A percentile compares a stretch with the other conserved stretches of the same genome.
Conservation (phyloP, 257 asterid species). For the Nicotiana attenuata region DNA sequence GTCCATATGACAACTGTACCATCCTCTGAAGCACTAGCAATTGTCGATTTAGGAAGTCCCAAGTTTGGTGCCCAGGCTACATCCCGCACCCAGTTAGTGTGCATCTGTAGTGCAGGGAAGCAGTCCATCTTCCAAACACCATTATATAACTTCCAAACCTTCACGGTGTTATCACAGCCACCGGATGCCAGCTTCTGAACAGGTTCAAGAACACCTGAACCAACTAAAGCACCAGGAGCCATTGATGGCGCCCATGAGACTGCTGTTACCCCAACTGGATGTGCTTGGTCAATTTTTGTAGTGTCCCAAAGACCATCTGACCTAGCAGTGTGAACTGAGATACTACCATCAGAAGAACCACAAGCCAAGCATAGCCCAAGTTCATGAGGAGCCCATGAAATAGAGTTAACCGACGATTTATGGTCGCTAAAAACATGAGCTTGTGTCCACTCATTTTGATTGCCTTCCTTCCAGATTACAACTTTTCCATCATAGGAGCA, state of each 20-base stretch:
- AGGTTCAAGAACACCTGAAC: conserved; percentile 17
- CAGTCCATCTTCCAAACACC: conserved; percentile 26
- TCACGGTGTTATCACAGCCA: conserved; percentile 26
- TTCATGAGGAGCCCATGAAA: conserved; percentile 92
- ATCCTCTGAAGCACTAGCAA: conserved; percentile 26
- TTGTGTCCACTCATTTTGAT: conserved; percentile 73
- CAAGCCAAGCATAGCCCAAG: conserved; percentile 85
- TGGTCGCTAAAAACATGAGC: conserved; percentile 70
- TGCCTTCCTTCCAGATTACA: conserved; percentile 86
- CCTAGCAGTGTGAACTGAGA: conserved; percentile 64
- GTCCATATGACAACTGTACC: conserved; percentile 26
- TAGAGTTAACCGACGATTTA: conserved; percentile 78
- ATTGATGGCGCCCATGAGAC: conserved; percentile 41
- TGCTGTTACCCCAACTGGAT: conserved; percentile 88
- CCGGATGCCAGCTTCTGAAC: conserved; percentile 28
- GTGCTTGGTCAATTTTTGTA: conserved; percentile 81
- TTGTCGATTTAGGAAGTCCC: conserved; percentile 25
- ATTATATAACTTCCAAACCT: conserved; percentile 22
- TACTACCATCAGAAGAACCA: conserved; percentile 88
- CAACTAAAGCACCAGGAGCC: conserved; percentile 25
- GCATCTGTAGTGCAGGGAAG: conserved; percentile 28
- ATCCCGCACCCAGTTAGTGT: conserved; percentile 24
- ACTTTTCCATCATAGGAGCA: conserved; percentile 86
- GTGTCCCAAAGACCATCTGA: conserved; percentile 81
- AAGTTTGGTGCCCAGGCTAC: conserved; percentile 27